Evolutionary conservation across 257 asterid species (phyloP), one percentile per base, ranked within the genome.

Genomic region (Rhazya stricta): DNA sequence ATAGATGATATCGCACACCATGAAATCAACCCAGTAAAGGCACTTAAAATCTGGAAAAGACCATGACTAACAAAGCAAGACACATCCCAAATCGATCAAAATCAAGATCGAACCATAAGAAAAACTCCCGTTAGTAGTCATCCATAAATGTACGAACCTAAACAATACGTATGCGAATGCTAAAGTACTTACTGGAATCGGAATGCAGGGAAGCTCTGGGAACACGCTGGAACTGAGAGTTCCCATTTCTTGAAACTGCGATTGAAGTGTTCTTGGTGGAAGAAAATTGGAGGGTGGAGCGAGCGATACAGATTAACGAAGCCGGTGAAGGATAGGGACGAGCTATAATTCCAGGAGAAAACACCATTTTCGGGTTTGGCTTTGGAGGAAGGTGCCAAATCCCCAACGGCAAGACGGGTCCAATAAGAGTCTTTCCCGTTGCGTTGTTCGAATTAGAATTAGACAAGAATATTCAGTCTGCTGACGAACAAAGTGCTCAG

Each of bases 201-300:
- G 80, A 79, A 36, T 72, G 90, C 50, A 87, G 79, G 71, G 90
- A 86, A 75, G 93, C 92, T 76, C 78, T 82, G 79, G 85, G 48
- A 78, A 72, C 5, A 58, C 78, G 82, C 51, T 57, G 85, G 75
- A 73, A 75, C 71, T 78, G 84, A 73, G 79, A 77, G 10, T 83
- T 67, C 74, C 71, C 78, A 74, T 81, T 78, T 71, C 81, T 77
- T 34, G 92, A 53, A 76, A 82, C 19, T 41, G 81, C 72, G 72
- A 82, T 16, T 34, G 89, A 74, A 69, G 48, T 36, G 39, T 65
- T 68, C 32, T 42, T 78, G n/a, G 67, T 19, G 68, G 79, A 69
- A 41, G 73, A 79, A 79, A 89, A 74, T 78, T 81, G 84, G 80
- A 73, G 76, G 19, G 56, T 66, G 77, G 76, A 75, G 67, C 86